Conservation (phyloP, 148 eudicot genomes). For the Persicaria maculosa region DNA sequence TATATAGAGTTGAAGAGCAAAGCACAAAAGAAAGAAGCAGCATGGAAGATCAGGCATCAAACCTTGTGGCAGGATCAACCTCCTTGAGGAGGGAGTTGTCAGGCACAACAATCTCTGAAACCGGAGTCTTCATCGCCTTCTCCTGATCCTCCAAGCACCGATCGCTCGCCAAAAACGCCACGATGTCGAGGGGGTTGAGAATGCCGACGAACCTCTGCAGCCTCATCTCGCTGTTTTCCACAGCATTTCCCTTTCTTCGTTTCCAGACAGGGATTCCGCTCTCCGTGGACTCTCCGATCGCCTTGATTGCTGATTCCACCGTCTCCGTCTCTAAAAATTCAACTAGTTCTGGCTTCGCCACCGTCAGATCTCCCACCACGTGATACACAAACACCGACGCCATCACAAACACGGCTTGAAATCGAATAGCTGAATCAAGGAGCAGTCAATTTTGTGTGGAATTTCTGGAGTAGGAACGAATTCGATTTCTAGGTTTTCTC, state of each 20-base stretch:
- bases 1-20: background rate
- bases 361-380: conserved; percentile 96
- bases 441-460: background rate
- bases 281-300: conserved; percentile 77
- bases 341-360: conserved; percentile 79
- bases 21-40: background rate
- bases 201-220: conserved; percentile 80
- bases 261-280: conserved; percentile 87
- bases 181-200: conserved; percentile 75
- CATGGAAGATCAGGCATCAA: conserved; percentile 12
- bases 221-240: conserved; percentile 65
- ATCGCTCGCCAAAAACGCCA: conserved; percentile 72
- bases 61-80: conserved; percentile 98
- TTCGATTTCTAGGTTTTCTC: conserved; percentile 6
- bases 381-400: conserved; percentile 87
- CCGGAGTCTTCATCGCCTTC: conserved; percentile 80
- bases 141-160: conserved; percentile 72
- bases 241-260: conserved; percentile 37
- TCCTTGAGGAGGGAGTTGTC: conserved; percentile 62
- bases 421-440: background rate
- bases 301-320: conserved; percentile 73
- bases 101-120: conserved; percentile 64
- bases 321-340: conserved; percentile 77
- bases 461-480: background rate
- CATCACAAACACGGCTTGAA: conserved; percentile 25